These are phyloP conservation scores for Heracleum sosnowskyi DNA, from an alignment of 129 eudicot species.

Conservation along the genomic window DNA sequence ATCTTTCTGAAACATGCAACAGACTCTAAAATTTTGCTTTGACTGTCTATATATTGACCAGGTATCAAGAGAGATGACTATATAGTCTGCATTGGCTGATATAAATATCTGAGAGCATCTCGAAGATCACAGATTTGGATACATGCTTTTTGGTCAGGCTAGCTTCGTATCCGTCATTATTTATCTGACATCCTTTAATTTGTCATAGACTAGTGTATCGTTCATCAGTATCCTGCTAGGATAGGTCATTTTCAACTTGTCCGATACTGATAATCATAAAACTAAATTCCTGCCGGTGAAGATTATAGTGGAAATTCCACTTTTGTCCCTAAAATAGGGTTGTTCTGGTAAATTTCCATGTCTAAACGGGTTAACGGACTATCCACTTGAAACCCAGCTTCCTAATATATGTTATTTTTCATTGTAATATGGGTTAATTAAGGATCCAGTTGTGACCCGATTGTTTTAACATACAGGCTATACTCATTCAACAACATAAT, in stretches of 20 bases:
- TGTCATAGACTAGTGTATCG: background rate
- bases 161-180: background rate
- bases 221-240: background rate
- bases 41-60: background rate
- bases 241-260: background rate
- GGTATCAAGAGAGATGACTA: background rate
- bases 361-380: too few relatives aligned
- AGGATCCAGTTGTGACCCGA: too few relatives aligned
- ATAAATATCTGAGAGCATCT: background rate
- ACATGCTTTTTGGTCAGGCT: constrained; percentile 1
- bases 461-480: too few relatives aligned
- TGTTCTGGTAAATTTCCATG: too few relatives aligned
- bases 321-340: too few relatives aligned
- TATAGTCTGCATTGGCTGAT: background rate
- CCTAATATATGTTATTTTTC: too few relatives aligned
- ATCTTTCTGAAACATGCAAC: constrained; percentile 30
- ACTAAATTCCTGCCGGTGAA: too few relatives aligned
- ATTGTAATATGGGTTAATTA: too few relatives aligned
- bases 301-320: too few relatives aligned
- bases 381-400: too few relatives aligned
- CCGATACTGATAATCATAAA: too few relatives aligned
- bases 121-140: background rate
- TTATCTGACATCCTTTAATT: background rate
- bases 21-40: constrained; percentile 14
- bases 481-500: too few relatives aligned